phyloP scores from a whole-genome alignment of 129 eudicot genomes.

The Pseudognaphalium luteoalbum region DNA sequence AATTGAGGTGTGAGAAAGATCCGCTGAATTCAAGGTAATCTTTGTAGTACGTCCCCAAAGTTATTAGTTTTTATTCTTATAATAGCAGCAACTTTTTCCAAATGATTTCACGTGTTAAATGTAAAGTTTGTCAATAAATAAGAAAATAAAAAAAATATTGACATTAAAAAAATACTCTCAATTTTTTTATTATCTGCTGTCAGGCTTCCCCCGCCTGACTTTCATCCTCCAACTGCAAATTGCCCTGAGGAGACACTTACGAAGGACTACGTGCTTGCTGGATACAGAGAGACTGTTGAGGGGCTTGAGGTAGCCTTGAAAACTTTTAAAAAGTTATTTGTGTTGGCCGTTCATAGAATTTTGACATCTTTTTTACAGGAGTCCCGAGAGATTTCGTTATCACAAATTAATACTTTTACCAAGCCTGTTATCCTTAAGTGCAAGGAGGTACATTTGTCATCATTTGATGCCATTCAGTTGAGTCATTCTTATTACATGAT shows the following conservation, averaged over 20 bases:
- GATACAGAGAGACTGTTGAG: slow-evolving; percentile 95
- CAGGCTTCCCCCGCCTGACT: slow-evolving; percentile 98
- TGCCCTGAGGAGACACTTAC: slow-evolving; percentile 97
- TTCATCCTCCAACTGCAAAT: slow-evolving; percentile 77
- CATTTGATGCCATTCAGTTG: slow-evolving; percentile 6
- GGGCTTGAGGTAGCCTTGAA: slow-evolving; percentile 78
- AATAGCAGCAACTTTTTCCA: background rate
- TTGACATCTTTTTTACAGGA: slow-evolving; percentile 56
- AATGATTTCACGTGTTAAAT: background rate
- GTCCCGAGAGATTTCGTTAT: slow-evolving; percentile 81
- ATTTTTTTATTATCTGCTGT: background rate
- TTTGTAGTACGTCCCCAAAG: background rate
- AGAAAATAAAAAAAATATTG: background rate
- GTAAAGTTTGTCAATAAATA: background rate
- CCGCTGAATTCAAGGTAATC: slow-evolving; percentile 84
- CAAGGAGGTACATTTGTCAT: slow-evolving; percentile 60
- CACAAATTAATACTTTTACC: slow-evolving; percentile 65
- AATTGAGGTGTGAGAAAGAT: slow-evolving; percentile 92
- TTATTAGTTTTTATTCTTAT: background rate
- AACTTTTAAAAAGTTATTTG: background rate
- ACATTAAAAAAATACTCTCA: background rate
- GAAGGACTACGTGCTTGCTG: slow-evolving; percentile 82
- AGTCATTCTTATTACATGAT: background rate
- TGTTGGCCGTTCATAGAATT: background rate
- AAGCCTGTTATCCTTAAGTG: slow-evolving; percentile 73